Evolutionary conservation across 768 basidiomycete genomes (phyloP).

Genomic region (Pulveroboletus sp.): DNA sequence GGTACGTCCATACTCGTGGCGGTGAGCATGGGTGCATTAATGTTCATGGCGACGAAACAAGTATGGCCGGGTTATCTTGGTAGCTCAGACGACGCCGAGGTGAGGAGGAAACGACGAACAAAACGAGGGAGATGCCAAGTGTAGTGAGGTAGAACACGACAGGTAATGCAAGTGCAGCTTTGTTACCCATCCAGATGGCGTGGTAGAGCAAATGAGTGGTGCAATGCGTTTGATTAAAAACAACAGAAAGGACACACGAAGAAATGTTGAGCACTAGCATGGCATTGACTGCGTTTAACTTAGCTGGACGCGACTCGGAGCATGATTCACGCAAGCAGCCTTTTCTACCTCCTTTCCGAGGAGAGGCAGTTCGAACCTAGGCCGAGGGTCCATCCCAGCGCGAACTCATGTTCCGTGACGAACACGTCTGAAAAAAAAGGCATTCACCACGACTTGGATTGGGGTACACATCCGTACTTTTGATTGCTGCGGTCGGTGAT

Average conservation of each 20-base stretch:
- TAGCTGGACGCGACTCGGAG: too few relatives aligned
- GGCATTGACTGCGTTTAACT: too few relatives aligned
- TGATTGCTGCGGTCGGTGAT: constrained; percentile 25
- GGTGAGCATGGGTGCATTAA: constrained; percentile 15
- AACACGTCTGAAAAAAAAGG: constrained; percentile 20
- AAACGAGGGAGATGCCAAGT: constrained; percentile 14
- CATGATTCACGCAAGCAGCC: too few relatives aligned
- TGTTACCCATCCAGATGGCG: constrained; percentile 16
- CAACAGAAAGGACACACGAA: too few relatives aligned
- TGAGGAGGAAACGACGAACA: constrained; percentile 10
- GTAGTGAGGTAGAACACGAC: constrained; percentile 13
- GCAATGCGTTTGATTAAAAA: too few relatives aligned
- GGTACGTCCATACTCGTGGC: constrained; percentile 17
- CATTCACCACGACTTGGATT: too few relatives aligned
- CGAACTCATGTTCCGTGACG: constrained; percentile 32
- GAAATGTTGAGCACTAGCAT: too few relatives aligned
- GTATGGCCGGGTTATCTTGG: constrained; percentile 9
- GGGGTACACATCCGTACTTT: neutral
- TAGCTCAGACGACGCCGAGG: constrained; percentile 19
- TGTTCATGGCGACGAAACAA: constrained; percentile 18
- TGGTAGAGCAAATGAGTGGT: too few relatives aligned
- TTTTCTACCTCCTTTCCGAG: constrained; percentile 6
- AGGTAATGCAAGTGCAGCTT: neutral
- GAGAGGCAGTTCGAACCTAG: constrained; percentile 24
- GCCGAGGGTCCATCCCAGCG: constrained; percentile 26